Conservation (phyloP, 345 rosid species). For the Noccaea bulbosa region DNA sequence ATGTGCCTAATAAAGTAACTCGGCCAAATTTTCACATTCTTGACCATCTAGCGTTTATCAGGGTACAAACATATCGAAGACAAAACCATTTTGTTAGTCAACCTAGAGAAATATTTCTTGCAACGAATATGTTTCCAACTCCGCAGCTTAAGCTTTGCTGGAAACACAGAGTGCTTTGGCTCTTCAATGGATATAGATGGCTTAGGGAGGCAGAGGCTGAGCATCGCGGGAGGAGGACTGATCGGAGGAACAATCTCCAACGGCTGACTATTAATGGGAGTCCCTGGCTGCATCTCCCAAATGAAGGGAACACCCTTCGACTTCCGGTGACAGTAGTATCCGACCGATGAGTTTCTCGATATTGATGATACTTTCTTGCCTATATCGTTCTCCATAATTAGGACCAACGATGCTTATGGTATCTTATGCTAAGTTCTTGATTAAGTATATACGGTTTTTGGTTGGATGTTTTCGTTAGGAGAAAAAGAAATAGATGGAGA, state of each 20-base stretch:
- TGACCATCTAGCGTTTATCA: conserved; percentile 23
- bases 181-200: conserved; percentile 47
- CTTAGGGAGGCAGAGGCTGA: conserved; percentile 56
- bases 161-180: conserved; percentile 33
- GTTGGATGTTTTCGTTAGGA: not conserved
- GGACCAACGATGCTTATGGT: conserved; percentile 7
- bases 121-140: conserved; percentile 37
- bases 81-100: conserved; percentile 36
- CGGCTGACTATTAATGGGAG: conserved; percentile 44
- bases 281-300: conserved; percentile 76
- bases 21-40: not conserved
- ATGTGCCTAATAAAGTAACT: not conserved
- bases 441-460: conserved; percentile 26
- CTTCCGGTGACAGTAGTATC: conserved; percentile 39
- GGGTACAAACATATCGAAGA: conserved; percentile 33
- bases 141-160: conserved; percentile 32
- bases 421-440: conserved; percentile 24
- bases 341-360: conserved; percentile 45
- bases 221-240: conserved; percentile 70
- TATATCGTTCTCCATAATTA: conserved; percentile 21
- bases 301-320: conserved; percentile 58
- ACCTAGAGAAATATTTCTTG: conserved; percentile 37
- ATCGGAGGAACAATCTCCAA: conserved; percentile 47
- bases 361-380: conserved; percentile 17
- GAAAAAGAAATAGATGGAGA: conserved; percentile 3